Percentiles rank a stretch among this genome's conserved stretches.
These are phyloP conservation scores for Huntiella omanensis DNA, from an alignment of 2,329 filamentous ascomycete genomes.

Conservation along the genomic window DNA sequence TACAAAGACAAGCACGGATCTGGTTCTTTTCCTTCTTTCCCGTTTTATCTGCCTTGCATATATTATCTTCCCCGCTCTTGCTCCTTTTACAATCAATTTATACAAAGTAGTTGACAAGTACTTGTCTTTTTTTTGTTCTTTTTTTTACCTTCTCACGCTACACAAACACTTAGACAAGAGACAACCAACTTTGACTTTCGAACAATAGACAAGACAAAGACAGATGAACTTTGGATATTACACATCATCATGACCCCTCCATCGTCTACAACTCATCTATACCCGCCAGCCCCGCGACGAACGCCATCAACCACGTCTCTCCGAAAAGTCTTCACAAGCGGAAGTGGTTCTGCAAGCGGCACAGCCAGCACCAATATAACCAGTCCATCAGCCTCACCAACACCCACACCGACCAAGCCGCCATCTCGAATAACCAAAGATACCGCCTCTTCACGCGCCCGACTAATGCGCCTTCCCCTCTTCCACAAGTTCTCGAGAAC, in stretches of 20 bases:
- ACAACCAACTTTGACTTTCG: neutral
- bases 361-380: neutral
- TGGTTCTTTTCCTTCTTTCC: neutral
- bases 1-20: neutral
- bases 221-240: neutral
- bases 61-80: neutral
- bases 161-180: neutral
- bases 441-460: slow-evolving; percentile 3
- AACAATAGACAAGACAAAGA: neutral
- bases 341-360: no score
- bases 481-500: neutral
- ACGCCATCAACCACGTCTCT: neutral
- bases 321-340: neutral
- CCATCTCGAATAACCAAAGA: neutral
- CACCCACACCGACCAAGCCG: neutral
- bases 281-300: neutral
- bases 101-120: neutral
- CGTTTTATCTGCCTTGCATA: neutral
- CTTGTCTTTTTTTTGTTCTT: slow-evolving; percentile 1
- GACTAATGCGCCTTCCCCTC: slow-evolving; percentile 6
- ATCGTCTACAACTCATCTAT: neutral
- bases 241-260: neutral
- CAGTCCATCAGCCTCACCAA: neutral
- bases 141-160: neutral
- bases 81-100: neutral